Base-by-base conservation (phyloP, 176 grass and related monocot species). In the Cocos nucifera region DNA sequence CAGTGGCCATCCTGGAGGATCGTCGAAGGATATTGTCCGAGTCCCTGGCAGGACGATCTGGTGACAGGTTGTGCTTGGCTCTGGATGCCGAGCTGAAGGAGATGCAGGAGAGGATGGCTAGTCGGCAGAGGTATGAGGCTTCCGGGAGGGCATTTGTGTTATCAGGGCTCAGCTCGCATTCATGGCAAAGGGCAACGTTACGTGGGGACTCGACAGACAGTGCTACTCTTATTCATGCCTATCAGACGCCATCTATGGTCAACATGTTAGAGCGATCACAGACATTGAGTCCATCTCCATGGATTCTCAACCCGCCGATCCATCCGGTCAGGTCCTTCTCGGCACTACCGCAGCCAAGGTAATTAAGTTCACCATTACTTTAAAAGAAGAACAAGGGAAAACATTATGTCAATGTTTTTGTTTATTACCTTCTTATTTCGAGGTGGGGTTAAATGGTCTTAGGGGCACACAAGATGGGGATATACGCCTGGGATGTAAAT, bases 91-190 rank as follows among this genome's bases (percentile, higher is more conserved):
- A 97, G 53, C 53, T 97, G 22, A 83, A 75, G 77, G 81, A 91
- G 72, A 91, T 97, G 84, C 87, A 97, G 73, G 87, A 91, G 59
- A 91, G 87, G 81, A 91, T 97, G 93, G 75, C 75, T 5, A 88
- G 61, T 30, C 82, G 78, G 27, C 84, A 80, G 53, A 71, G 78
- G 14, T 97, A 97, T 4, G 84, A 85, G 58, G 19, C 72, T 35
- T 88, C 87, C 5, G 93, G 93, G 22, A 80, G 93, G 30, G 93
- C 93, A 4, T 97, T 85, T 23, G 75, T 97, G 75, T 74, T 91
- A 15, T 91, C 93, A 17, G 93, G 93, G 60, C 53, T 97, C 51
- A 97, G 93, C 23, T 91, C 93, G 7, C 93, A 97, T 67, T 91
- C 84, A 9, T 91, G 83, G 93, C 93, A 97, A 73, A 75, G 93